phyloP scores from a whole-genome alignment of 345 rosid genomes.

The Lepidium aucheri region DNA sequence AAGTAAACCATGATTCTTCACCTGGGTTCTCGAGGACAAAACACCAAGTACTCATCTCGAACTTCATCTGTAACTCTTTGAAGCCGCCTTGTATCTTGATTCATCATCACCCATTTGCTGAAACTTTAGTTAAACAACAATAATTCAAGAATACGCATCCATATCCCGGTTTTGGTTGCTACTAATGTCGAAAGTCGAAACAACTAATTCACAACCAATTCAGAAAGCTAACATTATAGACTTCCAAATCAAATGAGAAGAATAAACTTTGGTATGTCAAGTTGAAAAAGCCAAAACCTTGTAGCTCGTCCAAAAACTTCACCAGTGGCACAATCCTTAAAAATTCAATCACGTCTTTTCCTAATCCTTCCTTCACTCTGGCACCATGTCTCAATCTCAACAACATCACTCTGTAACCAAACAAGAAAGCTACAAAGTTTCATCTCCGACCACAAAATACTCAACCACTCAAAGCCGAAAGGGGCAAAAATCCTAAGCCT shows the following conservation, averaged over 20 bases:
- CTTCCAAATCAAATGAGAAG: background rate
- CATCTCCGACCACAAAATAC: background rate
- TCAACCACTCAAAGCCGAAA: background rate
- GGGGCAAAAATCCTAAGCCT: background rate
- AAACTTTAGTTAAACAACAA: background rate
- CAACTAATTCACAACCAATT: background rate
- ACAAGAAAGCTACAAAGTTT: background rate
- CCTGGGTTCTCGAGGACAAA: conserved; percentile 75
- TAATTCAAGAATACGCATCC: background rate
- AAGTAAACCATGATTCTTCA: conserved; percentile 9
- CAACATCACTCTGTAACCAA: conserved; percentile 65
- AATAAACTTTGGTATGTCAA: background rate
- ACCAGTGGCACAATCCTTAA: conserved; percentile 56
- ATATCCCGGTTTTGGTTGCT: background rate
- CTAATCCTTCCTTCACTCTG: conserved; percentile 91
- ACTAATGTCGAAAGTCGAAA: background rate
- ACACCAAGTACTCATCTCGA: conserved; percentile 66
- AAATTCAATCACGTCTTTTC: conserved; percentile 93
- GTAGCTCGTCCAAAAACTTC: conserved; percentile 92
- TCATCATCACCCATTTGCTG: conserved; percentile 99
- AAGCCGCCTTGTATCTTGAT: conserved; percentile 83
- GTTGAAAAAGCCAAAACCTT: conserved; percentile 31
- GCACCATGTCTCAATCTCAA: conserved; percentile 97
- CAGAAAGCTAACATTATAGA: background rate
- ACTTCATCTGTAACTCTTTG: conserved; percentile 85